Conservation (phyloP, 108 stramenopile species). For the Fistulifera solaris region DNA sequence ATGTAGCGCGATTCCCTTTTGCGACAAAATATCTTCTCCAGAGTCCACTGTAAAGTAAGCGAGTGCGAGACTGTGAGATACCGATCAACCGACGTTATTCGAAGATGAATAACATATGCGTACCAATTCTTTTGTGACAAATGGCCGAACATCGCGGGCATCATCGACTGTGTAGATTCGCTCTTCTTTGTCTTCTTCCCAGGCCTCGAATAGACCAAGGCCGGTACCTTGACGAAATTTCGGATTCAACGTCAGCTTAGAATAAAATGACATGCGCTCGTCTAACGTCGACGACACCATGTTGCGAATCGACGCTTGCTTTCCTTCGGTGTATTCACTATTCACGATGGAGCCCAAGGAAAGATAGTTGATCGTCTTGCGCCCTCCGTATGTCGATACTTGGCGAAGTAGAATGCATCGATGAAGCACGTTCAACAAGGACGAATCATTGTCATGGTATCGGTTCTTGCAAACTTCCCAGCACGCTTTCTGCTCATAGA, state of each 20-base stretch:
- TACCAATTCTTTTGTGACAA: conserved; percentile 33
- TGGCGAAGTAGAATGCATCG: conserved; percentile 18
- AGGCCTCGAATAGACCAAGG: neutral
- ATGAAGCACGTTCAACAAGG: conserved; percentile 10
- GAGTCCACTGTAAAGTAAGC: conserved; percentile 45
- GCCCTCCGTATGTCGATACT: conserved; percentile 7
- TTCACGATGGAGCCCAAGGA: conserved; percentile 9
- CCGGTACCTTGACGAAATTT: neutral
- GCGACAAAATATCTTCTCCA: conserved; percentile 37
- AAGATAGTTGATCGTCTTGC: conserved; percentile 3
- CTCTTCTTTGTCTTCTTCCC: conserved; percentile 22
- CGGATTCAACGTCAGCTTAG: neutral
- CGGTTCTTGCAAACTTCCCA: conserved; percentile 8
- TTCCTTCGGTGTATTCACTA: conserved; percentile 12
- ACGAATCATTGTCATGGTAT: conserved; percentile 4
- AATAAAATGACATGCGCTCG: neutral
- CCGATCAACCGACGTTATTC: conserved; percentile 30
- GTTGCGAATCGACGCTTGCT: conserved; percentile 2
- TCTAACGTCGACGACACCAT: conserved; percentile 2
- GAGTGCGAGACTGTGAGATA: no score
- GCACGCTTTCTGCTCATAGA: conserved; percentile 35
- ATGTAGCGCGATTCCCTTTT: conserved; percentile 20
- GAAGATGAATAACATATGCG: no score
- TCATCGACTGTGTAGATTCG: conserved; percentile 37
- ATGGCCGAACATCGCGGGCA: conserved; percentile 36